A percentile compares a stretch with the other conserved stretches of the same genome.
Evolutionary conservation across 2,329 filamentous ascomycete genomes (phyloP).

Genomic region (Periconia digitata): DNA sequence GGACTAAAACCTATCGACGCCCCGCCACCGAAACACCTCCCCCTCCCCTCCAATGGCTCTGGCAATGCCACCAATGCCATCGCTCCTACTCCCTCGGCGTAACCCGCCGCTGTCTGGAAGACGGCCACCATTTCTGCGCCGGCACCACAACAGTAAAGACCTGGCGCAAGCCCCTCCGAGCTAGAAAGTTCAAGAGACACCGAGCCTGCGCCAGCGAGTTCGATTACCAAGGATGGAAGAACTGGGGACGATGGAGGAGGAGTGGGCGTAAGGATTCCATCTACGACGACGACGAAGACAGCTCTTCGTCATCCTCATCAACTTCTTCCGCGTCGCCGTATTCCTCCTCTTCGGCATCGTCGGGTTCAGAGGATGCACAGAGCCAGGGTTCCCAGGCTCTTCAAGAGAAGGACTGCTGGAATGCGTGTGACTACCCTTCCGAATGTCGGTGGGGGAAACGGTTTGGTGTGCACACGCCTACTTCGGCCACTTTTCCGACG

Average conservation of each 20-base stretch:
- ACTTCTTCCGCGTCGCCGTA: neutral
- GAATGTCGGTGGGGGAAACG: constrained; percentile 46
- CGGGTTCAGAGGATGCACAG: neutral
- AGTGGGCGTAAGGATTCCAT: constrained; percentile 15
- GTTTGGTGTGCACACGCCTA: constrained; percentile 31
- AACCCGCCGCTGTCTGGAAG: constrained; percentile 56
- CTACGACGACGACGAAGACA: constrained; percentile 21
- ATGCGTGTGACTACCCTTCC: constrained; percentile 48
- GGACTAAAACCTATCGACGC: constrained; percentile 7
- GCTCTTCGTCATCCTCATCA: neutral
- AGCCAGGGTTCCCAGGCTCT: neutral
- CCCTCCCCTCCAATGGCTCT: constrained; percentile 51
- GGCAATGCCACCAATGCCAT: constrained; percentile 57
- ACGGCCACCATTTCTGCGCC: constrained; percentile 58
- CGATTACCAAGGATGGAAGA: constrained; percentile 56
- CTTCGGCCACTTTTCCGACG: constrained; percentile 6
- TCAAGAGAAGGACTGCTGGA: constrained; percentile 45
- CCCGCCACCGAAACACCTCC: constrained; percentile 23
- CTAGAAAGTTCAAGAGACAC: constrained; percentile 27
- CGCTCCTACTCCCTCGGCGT: constrained; percentile 51
- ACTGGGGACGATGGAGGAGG: constrained; percentile 49
- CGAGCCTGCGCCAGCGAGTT: constrained; percentile 54
- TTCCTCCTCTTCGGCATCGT: neutral
- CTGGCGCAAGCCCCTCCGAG: constrained; percentile 22
- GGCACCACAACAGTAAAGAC: constrained; percentile 45